Conservation (phyloP, 805 yeast genomes). For the Yamadazyma nakazawae region DNA sequence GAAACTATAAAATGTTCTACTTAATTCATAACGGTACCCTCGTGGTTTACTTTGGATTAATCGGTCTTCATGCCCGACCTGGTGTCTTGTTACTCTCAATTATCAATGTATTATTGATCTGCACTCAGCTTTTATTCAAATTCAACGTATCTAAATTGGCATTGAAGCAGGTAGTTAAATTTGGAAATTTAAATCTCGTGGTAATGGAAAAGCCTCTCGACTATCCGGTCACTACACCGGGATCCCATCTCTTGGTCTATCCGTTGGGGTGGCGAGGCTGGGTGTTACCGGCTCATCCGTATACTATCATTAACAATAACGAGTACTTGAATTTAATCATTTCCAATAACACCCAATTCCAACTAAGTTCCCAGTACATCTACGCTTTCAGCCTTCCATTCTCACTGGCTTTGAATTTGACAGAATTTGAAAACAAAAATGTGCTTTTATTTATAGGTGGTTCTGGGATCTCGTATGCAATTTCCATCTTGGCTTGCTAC, state of each 20-base stretch:
- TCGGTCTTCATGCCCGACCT: slow-evolving; percentile 68
- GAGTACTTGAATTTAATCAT: slow-evolving; percentile 9
- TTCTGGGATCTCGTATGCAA: slow-evolving; percentile 14
- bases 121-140: slow-evolving; percentile 36
- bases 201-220: slow-evolving; percentile 8
- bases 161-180: background rate
- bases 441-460: slow-evolving; percentile 12
- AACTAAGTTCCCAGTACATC: background rate
- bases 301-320: slow-evolving; percentile 11
- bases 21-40: slow-evolving; percentile 52
- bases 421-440: background rate
- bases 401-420: slow-evolving; percentile 1
- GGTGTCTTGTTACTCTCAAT: slow-evolving; percentile 38
- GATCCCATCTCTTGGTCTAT: slow-evolving; percentile 11
- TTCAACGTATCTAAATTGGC: slow-evolving; percentile 13
- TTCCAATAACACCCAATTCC: slow-evolving; percentile 7
- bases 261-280: slow-evolving; percentile 1
- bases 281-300: slow-evolving; percentile 14
- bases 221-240: slow-evolving; percentile 10
- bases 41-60: slow-evolving; percentile 41
- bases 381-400: slow-evolving; percentile 13
- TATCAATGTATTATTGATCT: slow-evolving; percentile 22
- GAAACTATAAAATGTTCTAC: slow-evolving; percentile 53
- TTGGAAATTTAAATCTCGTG: slow-evolving; percentile 6
- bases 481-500: slow-evolving; percentile 10